Evolutionary conservation across 306 rosid species (phyloP), one percentile per base, ranked within the genome.

Genomic region (Quercus bicolor): DNA sequence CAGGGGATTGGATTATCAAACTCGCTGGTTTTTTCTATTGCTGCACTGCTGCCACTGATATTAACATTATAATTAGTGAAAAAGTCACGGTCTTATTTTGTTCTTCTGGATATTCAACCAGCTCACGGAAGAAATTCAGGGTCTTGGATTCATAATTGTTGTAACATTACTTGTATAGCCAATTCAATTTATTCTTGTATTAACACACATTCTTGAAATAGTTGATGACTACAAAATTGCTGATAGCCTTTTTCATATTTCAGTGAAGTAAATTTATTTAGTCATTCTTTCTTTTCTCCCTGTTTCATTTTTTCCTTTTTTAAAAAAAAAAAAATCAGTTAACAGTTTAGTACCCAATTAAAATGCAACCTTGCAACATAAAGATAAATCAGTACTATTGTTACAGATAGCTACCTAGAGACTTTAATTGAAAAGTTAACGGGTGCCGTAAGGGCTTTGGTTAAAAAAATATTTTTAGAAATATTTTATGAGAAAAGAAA

Each of bases 1-100:
- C 91, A 94, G 98, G 89, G 81, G 11, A 69, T 84, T 77, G 91
- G 90, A 33, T 75, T 87, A 28, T 87, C 91, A 24, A 83, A 79
- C 75, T 21, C 78, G 2, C 81, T 88, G 98, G 84, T 78, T 34
- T 81, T 84, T 54, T 74, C 97, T 34, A 84, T 79, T 55, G 68
- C 71, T 29, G 88, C 86, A 21, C 23, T 79, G 79, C 77, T 89
- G 78, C 73, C 92, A 76, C 71, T 94, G 24, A 21, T 82, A 54
- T 75, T 81, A 56, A 73, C 85, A 20, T 84, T 75, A 28, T 84
- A 34, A 83, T 45, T 12, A 11, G 28, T 66, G 43, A 21, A 45
- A 60, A 43, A 74, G 66, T 29, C 16, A 2, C 60, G 72, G 70
- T 64, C 26, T 59, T 62, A 26, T 70, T 29, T 18, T 45, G 51